Conservation (phyloP, 2,329 filamentous ascomycete genomes). For the Zymoseptoria passerinii region DNA sequence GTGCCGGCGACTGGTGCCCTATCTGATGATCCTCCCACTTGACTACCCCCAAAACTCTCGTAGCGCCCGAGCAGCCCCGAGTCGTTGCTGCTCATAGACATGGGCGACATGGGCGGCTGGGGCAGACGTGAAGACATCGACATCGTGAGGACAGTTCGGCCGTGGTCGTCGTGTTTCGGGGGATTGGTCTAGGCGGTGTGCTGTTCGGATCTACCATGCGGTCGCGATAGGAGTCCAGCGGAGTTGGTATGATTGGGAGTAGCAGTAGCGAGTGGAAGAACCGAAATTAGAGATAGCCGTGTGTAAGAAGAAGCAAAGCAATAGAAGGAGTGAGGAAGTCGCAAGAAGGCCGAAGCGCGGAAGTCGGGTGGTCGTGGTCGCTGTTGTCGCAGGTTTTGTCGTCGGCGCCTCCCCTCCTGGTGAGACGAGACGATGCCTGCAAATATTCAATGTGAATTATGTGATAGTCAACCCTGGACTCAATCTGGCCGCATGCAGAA, state of each 20-base stretch:
- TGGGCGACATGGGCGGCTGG: slow-evolving; percentile 52
- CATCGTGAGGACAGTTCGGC: not conserved
- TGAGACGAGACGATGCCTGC: not conserved
- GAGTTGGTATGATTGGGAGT: not conserved
- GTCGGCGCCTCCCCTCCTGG: not conserved
- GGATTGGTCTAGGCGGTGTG: not conserved
- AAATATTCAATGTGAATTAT: too few species aligned
- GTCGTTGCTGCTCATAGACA: slow-evolving; percentile 74
- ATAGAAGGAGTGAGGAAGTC: not conserved
- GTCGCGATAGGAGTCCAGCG: not conserved
- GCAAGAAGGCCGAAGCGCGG: not conserved
- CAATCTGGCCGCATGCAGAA: not conserved
- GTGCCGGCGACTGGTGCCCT: slow-evolving; percentile 10
- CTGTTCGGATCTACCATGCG: not conserved
- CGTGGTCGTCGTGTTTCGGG: slow-evolving; percentile 1
- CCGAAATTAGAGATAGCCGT: not conserved
- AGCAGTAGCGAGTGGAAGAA: not conserved
- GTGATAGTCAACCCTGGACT: too few species aligned
- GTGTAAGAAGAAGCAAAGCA: not conserved
- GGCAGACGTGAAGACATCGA: slow-evolving; percentile 1
- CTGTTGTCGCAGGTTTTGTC: not conserved
- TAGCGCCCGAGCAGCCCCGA: slow-evolving; percentile 34
- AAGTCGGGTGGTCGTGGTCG: not conserved
- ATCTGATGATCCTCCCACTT: not conserved
- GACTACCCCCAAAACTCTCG: slow-evolving; percentile 4